Evolutionary conservation across 345 rosid species (phyloP), one percentile per base, ranked within the genome.

Genomic region (Clausena lansium): DNA sequence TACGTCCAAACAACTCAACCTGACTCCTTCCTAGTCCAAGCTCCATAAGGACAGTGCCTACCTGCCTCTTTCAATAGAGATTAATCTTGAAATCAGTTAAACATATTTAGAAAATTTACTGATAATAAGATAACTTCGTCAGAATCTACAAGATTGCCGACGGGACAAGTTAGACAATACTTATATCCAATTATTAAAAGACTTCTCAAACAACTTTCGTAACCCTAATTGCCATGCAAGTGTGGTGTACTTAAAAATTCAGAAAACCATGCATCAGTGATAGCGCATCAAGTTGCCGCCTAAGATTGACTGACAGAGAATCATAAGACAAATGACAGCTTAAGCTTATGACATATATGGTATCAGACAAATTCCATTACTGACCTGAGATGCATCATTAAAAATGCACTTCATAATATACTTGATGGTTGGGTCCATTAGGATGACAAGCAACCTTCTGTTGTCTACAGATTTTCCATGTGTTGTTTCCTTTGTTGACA

Each of bases 391-490:
- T 75, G 82, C 87, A 81, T 86, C 88, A 71, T 80, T 85, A 80
- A 95, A 86, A 67, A 93, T 80, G 90, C 87, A 82, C 80, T 86
- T 90, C 88, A 92, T 79, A 71, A 89, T 81, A 81, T 90, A 88
- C 81, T 91, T 93, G 71, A 95, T 84, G 47, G 94, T 78, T 75
- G 98, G 98, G 78, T 93, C 98, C 84, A 95, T 87, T 89, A 93
- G 82, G 79, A 76, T 84, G 82, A 90, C 83, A 77, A 89, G 89
- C 83, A 85, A 73, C 79, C 82, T 89, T 75, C 54, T 87, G 78
- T 86, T 82, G 73, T 85, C 89, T 15, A 77, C 55, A 78, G 81
- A 80, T 84, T 78, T 73, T 70, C 91, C 82, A 79, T 36, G 65
- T 67, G 62, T 57, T 4, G 77, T 72, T 76, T 85, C 91, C 79